Evolutionary conservation across 768 basidiomycete genomes (phyloP).

Genomic region (Leccinum subgranulosum): DNA sequence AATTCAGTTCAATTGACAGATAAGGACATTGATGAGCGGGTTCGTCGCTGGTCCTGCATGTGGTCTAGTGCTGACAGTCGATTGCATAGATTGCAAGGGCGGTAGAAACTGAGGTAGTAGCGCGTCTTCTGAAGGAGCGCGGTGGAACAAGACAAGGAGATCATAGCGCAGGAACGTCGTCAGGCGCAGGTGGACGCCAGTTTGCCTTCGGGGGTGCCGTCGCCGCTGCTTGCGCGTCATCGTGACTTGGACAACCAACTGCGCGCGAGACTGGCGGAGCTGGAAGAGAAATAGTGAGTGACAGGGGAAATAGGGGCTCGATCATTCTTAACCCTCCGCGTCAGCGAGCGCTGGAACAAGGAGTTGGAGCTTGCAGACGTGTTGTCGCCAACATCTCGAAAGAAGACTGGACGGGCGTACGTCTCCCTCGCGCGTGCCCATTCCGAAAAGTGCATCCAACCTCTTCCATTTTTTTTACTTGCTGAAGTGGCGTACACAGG

Average conservation of each 20-base stretch:
- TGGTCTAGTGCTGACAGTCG: neutral
- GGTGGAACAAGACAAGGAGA: slow-evolving; percentile 30
- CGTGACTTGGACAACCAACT: slow-evolving; percentile 69
- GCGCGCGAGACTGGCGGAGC: slow-evolving; percentile 58
- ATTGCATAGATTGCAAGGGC: slow-evolving; percentile 59
- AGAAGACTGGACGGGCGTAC: slow-evolving; percentile 80
- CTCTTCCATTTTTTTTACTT: neutral
- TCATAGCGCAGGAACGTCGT: slow-evolving; percentile 11
- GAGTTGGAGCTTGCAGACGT: slow-evolving; percentile 59
- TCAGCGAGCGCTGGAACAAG: slow-evolving; percentile 58
- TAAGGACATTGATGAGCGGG: slow-evolving; percentile 73
- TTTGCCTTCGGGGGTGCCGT: slow-evolving; percentile 43
- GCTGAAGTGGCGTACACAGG: slow-evolving; percentile 35
- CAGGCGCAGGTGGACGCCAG: slow-evolving; percentile 10
- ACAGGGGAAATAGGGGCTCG: slow-evolving; percentile 13
- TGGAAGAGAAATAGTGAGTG: slow-evolving; percentile 72
- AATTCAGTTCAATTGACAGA: slow-evolving; percentile 43
- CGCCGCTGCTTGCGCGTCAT: slow-evolving; percentile 61
- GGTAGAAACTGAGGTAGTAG: slow-evolving; percentile 74
- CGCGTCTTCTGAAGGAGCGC: slow-evolving; percentile 53
- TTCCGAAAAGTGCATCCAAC: slow-evolving; percentile 65
- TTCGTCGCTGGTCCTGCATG: slow-evolving; percentile 22
- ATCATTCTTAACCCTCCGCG: neutral
- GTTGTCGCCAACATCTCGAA: slow-evolving; percentile 70
- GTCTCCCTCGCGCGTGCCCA: slow-evolving; percentile 79